Conservation (phyloP, 176 grass and related monocot genomes). For the Hordeum vulgare region MorexV3_pseudomolecules_assembly NC_058524.1:77534952-77535451, state of each 20-base stretch:
- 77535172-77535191: conserved; percentile 6
- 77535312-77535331: neutral
- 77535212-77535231: conserved; percentile 5
- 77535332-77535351: conserved; percentile 12
- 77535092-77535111: neutral
- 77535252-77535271: conserved; percentile 41
- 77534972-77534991: too few species aligned
- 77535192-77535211: neutral
- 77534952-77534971: too few species aligned
- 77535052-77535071: neutral
- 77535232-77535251: conserved; percentile 23
- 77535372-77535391: conserved; percentile 36
- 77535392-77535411: conserved; percentile 38
- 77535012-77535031: neutral
- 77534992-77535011: neutral
- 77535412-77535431: conserved; percentile 40
- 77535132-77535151: conserved; percentile 18
- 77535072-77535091: neutral
- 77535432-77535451: conserved; percentile 17
- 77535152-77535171: conserved; percentile 38
- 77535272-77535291: neutral
- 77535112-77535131: conserved; percentile 29
- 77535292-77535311: neutral
- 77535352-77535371: conserved; percentile 35
- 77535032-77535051: too few species aligned